These are phyloP conservation scores for Agrocybe chaxingu DNA, from an alignment of 768 basidiomycete genomes.

Conservation along the genomic window DNA sequence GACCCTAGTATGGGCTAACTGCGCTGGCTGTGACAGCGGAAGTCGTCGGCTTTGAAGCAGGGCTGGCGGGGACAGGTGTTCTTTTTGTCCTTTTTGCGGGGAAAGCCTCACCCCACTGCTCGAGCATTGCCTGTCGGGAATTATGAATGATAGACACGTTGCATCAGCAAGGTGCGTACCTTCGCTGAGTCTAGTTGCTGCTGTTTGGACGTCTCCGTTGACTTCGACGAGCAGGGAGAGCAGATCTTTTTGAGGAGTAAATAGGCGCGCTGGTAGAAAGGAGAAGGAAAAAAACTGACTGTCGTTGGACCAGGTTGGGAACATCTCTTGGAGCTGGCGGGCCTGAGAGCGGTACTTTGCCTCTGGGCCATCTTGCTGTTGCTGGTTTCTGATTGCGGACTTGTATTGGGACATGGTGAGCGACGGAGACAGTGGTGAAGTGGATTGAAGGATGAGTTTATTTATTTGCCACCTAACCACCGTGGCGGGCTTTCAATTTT, in stretches of 20 bases:
- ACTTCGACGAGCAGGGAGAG: conserved; percentile 65
- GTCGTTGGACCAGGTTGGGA: conserved; percentile 67
- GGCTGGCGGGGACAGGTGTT: conserved; percentile 32
- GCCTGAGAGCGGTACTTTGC: conserved; percentile 53
- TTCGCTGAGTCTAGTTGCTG: conserved; percentile 72
- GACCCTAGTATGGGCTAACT: not conserved
- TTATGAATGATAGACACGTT: conserved; percentile 14
- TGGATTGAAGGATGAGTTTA: conserved; percentile 6
- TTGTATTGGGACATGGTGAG: conserved; percentile 54
- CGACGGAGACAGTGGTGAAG: conserved; percentile 21
- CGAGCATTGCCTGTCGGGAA: conserved; percentile 55
- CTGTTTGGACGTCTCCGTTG: conserved; percentile 64
- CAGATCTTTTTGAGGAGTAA: conserved; percentile 48
- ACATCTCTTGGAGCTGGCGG: conserved; percentile 65
- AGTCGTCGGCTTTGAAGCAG: conserved; percentile 48
- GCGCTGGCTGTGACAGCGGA: conserved; percentile 7
- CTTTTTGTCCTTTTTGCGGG: conserved; percentile 89
- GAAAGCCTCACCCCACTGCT: conserved; percentile 83
- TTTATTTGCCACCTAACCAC: conserved; percentile 20
- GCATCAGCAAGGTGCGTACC: conserved; percentile 38
- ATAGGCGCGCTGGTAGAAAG: conserved; percentile 21
- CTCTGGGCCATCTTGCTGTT: conserved; percentile 28
- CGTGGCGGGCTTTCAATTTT: conserved; percentile 27
- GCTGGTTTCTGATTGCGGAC: conserved; percentile 39
- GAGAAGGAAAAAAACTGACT: conserved; percentile 36